Percentiles rank a stretch among this genome's conserved stretches.
Evolutionary conservation across 768 basidiomycete genomes (phyloP).

Genomic region (Suillus americanus): DNA sequence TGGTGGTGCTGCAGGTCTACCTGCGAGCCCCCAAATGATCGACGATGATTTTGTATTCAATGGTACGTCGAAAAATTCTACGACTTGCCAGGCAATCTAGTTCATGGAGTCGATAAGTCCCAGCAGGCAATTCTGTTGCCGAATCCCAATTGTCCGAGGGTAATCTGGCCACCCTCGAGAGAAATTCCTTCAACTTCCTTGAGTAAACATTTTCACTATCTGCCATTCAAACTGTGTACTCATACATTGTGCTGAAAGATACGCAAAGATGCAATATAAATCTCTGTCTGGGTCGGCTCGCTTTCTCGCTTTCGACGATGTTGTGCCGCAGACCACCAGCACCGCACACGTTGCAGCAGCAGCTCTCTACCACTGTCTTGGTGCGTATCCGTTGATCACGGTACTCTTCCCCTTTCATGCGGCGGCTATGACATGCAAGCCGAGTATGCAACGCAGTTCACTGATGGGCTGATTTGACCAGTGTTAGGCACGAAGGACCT

Average conservation of each 20-base stretch:
- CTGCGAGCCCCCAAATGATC: constrained; percentile 44
- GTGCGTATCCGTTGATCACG: constrained; percentile 37
- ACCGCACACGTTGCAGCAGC: constrained; percentile 78
- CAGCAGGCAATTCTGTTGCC: constrained; percentile 24
- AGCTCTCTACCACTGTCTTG: constrained; percentile 84
- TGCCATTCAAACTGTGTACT: constrained; percentile 9
- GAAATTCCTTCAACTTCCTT: constrained; percentile 77
- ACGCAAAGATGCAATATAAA: constrained; percentile 73
- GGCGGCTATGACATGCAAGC: neutral
- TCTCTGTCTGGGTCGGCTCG: constrained; percentile 49
- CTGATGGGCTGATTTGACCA: constrained; percentile 28
- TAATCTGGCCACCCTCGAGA: constrained; percentile 62
- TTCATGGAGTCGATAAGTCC: constrained; percentile 24
- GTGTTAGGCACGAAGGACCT: constrained; percentile 79
- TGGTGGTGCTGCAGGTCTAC: constrained; percentile 50
- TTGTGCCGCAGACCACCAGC: constrained; percentile 65
- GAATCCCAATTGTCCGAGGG: constrained; percentile 58
- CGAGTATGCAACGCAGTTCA: neutral
- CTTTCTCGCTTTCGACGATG: constrained; percentile 58
- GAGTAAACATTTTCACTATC: constrained; percentile 44
- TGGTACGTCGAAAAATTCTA: constrained; percentile 37
- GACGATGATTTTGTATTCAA: constrained; percentile 70
- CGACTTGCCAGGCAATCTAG: constrained; percentile 4
- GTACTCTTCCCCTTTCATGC: neutral
- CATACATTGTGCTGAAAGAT: constrained; percentile 43